Evolutionary conservation across 1,139 yeast genomes (phyloP).

Genomic region (Chernovozyma aurita): DNA sequence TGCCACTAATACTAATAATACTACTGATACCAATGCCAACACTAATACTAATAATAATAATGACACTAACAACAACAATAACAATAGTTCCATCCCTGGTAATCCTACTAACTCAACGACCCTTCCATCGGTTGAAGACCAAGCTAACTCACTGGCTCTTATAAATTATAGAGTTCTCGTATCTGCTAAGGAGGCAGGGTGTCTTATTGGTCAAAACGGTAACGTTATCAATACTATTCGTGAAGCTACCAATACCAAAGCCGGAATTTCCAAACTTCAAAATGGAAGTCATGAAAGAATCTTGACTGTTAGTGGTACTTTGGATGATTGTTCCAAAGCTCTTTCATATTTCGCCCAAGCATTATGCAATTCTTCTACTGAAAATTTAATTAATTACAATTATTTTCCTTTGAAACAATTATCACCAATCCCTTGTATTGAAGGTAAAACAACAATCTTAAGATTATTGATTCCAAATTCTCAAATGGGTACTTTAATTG

Average conservation of each 20-base stretch:
- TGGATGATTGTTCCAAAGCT: conserved; percentile 70
- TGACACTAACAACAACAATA: neutral
- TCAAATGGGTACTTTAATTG: conserved; percentile 89
- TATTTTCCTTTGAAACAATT: conserved; percentile 63
- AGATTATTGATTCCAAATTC: conserved; percentile 78
- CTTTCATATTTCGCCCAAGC: conserved; percentile 70
- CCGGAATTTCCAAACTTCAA: conserved; percentile 81
- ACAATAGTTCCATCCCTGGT: conserved; percentile 1
- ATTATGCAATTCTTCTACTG: conserved; percentile 35
- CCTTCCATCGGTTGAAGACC: conserved; percentile 29
- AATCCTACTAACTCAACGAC: conserved; percentile 15
- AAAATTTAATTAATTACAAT: conserved; percentile 34
- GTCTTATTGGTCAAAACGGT: conserved; percentile 86
- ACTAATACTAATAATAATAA: conserved; percentile 6
- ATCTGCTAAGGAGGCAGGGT: conserved; percentile 86
- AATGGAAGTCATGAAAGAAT: conserved; percentile 85
- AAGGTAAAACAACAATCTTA: conserved; percentile 53
- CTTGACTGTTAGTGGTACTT: conserved; percentile 75
- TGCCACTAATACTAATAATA: conserved; percentile 2
- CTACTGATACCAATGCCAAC: conserved; percentile 2
- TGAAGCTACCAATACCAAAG: conserved; percentile 75
- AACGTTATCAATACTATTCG: conserved; percentile 74
- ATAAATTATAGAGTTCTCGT: conserved; percentile 67
- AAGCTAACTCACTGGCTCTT: conserved; percentile 31
- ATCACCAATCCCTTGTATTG: conserved; percentile 45